Base-by-base conservation (phyloP, 208 protist species). In the Leishmania arabica region DNA sequence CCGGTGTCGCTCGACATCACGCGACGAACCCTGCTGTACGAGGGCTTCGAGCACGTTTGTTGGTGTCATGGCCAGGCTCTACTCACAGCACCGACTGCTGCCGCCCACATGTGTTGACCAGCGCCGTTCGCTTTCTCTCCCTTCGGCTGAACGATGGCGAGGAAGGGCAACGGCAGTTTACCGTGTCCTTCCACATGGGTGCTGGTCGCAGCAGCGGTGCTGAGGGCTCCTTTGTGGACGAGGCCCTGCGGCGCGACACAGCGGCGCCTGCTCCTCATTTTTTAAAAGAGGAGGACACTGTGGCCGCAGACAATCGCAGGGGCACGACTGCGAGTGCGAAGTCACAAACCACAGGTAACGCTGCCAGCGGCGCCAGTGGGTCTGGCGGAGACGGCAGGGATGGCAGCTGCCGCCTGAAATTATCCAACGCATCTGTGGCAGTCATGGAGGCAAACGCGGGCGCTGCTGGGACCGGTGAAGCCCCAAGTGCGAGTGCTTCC, bases 121-220 rank as follows among this genome's bases (percentile, higher is more conserved):
- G 72, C 17, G 31, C 31, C n/a, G 72, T 62, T 62, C 72, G 72
- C 1, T 27, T 24, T 47, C 19, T 76, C 19, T 62, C 51, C 4
- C 72, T 76, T 56, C 72, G 72, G 31, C 72, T 76, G 47, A 34
- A 45, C 72, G 72, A 37, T 5, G 72, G 8, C 17, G 34, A 13
- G 0, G 53, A n/a, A 24, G 72, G 8, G 2, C 3, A 42, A 27
- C n/a, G 3, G 51, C 72, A 56, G 34, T 76, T 76, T 21, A 27
- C 72, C 19, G 31, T 76, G 47, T 62, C 72, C 53, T 76, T 76
- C 27, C 45, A 62, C 34, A 15, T 45, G 17, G 21, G 21, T 47
- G 34, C 45, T 40, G 34, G 19, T n/a, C 2, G 17, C 19, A 47
- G 51, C 72, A 45, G 51, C 19, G 72, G 51, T 13, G 53, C 51